phyloP scores from a whole-genome alignment of 345 rosid species.

The Anacardium occidentale region DNA sequence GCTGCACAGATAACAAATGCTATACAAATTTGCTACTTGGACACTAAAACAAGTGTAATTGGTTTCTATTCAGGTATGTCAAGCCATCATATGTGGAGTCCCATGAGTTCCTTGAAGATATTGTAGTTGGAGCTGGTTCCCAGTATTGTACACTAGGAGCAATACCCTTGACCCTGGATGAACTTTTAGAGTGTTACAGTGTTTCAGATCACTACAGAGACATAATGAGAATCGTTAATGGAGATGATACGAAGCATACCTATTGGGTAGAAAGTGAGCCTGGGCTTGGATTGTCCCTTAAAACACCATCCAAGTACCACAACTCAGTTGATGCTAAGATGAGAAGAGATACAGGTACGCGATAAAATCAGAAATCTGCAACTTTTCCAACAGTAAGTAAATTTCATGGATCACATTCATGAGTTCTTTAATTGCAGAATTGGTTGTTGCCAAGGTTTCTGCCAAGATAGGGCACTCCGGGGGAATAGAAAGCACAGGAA shows the following conservation, averaged over 20 bases:
- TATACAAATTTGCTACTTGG: not conserved
- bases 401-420: not conserved
- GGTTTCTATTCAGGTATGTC: conserved; percentile 18
- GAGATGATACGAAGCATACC: conserved; percentile 25
- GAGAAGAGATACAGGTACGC: conserved; percentile 29
- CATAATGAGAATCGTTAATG: conserved; percentile 24
- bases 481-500: conserved; percentile 30
- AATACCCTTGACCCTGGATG: conserved; percentile 24
- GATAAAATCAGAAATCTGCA: not conserved
- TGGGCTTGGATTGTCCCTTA: conserved; percentile 33
- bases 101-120: conserved; percentile 32
- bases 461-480: conserved; percentile 27
- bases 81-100: conserved; percentile 33
- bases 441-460: conserved; percentile 27
- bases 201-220: conserved; percentile 40
- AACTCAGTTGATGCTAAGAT: conserved; percentile 10
- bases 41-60: not conserved
- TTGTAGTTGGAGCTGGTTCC: conserved; percentile 30
- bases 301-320: conserved; percentile 23
- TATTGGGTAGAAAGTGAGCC: conserved; percentile 36
- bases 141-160: conserved; percentile 29
- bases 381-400: not conserved
- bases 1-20: not conserved
- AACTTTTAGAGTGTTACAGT: conserved; percentile 25
- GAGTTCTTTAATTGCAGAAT: conserved; percentile 22